A percentile compares a stretch with the other conserved stretches of the same genome.
phyloP scores from a whole-genome alignment of 2,329 filamentous ascomycete species.

The Epichloe typhina region DNA sequence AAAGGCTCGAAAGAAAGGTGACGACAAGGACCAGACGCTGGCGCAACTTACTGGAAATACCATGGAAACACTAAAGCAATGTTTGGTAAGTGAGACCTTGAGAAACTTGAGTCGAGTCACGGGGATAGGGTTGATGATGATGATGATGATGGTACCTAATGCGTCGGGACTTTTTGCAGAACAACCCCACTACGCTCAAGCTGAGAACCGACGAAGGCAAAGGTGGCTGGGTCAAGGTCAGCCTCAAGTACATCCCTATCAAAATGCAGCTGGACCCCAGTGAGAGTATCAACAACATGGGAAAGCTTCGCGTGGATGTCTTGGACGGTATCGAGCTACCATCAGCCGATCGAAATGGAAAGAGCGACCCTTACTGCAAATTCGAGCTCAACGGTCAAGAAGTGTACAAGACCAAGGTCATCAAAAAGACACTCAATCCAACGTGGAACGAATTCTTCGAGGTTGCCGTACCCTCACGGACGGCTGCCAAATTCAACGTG shows the following conservation, averaged over 20 bases:
- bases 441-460: slow-evolving; percentile 97
- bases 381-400: slow-evolving; percentile 84
- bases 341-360: slow-evolving; percentile 88
- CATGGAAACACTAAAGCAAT: slow-evolving; percentile 75
- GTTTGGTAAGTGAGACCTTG: slow-evolving; percentile 47
- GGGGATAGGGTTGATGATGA: no score
- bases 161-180: slow-evolving; percentile 31
- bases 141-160: neutral
- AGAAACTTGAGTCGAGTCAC: neutral
- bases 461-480: slow-evolving; percentile 66
- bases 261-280: slow-evolving; percentile 87
- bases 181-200: slow-evolving; percentile 75
- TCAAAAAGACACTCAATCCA: slow-evolving; percentile 93
- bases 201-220: slow-evolving; percentile 68
- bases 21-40: slow-evolving; percentile 64
- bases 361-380: slow-evolving; percentile 92
- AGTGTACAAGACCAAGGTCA: slow-evolving; percentile 86
- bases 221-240: slow-evolving; percentile 72
- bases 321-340: slow-evolving; percentile 80
- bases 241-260: slow-evolving; percentile 86
- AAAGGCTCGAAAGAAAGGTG: slow-evolving; percentile 67
- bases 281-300: slow-evolving; percentile 99
- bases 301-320: slow-evolving; percentile 84
- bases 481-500: slow-evolving; percentile 68
- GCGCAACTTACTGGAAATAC: slow-evolving; percentile 78